These are phyloP conservation scores for Cucumis hystrix DNA, from an alignment of 306 rosid species.

Conservation along the genomic window DNA sequence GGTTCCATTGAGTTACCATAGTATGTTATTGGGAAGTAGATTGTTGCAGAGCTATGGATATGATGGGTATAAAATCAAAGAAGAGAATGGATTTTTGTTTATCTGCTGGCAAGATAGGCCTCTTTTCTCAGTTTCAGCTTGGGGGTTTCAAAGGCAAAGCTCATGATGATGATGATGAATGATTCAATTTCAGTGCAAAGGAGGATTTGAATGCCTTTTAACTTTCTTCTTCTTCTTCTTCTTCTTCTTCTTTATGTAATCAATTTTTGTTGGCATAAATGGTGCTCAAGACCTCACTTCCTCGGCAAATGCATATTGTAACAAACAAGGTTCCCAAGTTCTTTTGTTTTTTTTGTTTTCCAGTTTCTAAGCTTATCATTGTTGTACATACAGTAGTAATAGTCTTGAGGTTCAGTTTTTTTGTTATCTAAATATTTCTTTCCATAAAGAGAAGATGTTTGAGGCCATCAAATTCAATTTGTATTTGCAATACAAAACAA, in stretches of 20 bases:
- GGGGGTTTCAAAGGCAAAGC: slow-evolving; percentile 38
- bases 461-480: no score
- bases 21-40: slow-evolving; percentile 34
- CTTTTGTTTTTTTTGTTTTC: neutral
- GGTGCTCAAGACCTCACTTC: neutral
- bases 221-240: neutral
- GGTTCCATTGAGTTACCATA: slow-evolving; percentile 38
- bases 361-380: neutral
- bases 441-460: neutral
- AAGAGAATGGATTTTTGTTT: slow-evolving; percentile 32
- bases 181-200: neutral
- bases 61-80: slow-evolving; percentile 40
- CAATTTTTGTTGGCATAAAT: slow-evolving; percentile 1
- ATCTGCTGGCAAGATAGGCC: slow-evolving; percentile 53
- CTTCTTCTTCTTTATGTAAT: neutral
- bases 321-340: neutral
- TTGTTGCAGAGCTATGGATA: slow-evolving; percentile 34
- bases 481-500: no score
- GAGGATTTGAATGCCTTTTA: neutral
- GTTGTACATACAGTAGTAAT: neutral
- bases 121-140: slow-evolving; percentile 57
- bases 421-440: neutral
- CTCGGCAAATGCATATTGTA: neutral
- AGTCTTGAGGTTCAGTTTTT: neutral
- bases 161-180: neutral